Conservation (phyloP, 2,329 filamentous ascomycete genomes). For the Cercospora sp. region DNA sequence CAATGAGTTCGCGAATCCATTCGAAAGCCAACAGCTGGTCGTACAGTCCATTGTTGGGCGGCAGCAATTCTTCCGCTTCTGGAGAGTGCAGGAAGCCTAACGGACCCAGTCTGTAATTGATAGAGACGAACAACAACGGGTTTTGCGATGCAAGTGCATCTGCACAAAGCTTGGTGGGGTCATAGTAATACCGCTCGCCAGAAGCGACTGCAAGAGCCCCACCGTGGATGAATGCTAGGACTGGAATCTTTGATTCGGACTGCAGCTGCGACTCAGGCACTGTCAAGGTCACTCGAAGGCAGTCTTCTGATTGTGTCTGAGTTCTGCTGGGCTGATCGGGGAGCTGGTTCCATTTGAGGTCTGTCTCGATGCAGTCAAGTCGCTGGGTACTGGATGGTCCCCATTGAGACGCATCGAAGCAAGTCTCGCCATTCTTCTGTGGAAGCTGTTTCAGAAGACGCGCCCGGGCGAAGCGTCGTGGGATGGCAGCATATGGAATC, state of each 20-base stretch:
- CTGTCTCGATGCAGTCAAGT: neutral
- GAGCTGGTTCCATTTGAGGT: neutral
- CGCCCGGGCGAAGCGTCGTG: neutral
- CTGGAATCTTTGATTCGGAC: neutral
- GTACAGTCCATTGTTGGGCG: neutral
- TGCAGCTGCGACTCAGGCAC: neutral
- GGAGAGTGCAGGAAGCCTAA: neutral
- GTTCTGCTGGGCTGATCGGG: neutral
- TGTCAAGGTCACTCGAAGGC: neutral
- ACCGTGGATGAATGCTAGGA: neutral
- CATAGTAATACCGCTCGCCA: neutral
- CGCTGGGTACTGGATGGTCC: neutral
- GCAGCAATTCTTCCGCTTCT: neutral
- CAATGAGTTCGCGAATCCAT: neutral
- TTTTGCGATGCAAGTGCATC: neutral
- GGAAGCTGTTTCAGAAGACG: neutral
- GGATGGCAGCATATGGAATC: neutral
- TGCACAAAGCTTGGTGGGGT: neutral
- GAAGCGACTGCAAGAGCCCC: neutral
- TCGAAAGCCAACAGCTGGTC: neutral
- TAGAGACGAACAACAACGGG: neutral
- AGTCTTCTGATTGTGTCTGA: neutral
- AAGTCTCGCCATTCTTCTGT: neutral
- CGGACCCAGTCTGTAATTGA: neutral
- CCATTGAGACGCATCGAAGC: neutral